phyloP scores from a whole-genome alignment of 768 basidiomycete genomes.

The Hericium rajendrae region DNA sequence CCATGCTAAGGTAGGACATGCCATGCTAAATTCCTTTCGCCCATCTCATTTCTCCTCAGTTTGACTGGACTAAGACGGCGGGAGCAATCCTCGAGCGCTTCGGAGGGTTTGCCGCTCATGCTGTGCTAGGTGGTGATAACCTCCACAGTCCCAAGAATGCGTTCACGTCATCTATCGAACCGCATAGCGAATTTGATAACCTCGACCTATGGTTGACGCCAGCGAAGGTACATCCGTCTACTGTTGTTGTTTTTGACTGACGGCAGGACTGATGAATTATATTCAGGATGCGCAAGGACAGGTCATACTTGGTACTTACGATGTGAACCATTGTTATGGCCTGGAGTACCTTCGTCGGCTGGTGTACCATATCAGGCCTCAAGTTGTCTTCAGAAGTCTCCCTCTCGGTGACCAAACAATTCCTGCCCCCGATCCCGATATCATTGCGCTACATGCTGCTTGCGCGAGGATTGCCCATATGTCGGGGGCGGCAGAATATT shows the following conservation, averaged over 20 bases:
- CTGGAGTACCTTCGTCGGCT: not conserved
- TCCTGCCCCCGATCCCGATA: slow-evolving; percentile 1
- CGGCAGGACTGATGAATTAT: not conserved
- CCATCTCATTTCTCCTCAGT: not conserved
- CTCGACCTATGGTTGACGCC: slow-evolving; percentile 5
- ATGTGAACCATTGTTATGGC: not conserved
- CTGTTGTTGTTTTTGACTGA: not conserved
- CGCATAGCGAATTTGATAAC: not conserved
- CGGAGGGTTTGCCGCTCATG: slow-evolving; percentile 1
- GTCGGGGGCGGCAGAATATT: slow-evolving; percentile 5
- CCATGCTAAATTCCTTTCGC: not conserved
- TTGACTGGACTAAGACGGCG: not conserved
- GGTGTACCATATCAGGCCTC: not conserved
- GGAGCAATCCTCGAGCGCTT: slow-evolving; percentile 1
- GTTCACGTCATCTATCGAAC: not conserved
- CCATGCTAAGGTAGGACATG: not conserved
- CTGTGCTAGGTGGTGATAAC: slow-evolving; percentile 1
- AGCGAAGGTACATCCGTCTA: not conserved
- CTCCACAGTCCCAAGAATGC: slow-evolving; percentile 6
- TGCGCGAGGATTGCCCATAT: slow-evolving; percentile 9
- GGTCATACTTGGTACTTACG: not conserved
- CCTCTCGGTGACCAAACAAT: not conserved
- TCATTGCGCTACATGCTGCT: slow-evolving; percentile 5
- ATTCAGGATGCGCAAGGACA: not conserved
- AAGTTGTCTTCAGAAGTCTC: not conserved